Evolutionary conservation across 306 rosid genomes (phyloP).

Genomic region (Begonia fuchsioides): DNA sequence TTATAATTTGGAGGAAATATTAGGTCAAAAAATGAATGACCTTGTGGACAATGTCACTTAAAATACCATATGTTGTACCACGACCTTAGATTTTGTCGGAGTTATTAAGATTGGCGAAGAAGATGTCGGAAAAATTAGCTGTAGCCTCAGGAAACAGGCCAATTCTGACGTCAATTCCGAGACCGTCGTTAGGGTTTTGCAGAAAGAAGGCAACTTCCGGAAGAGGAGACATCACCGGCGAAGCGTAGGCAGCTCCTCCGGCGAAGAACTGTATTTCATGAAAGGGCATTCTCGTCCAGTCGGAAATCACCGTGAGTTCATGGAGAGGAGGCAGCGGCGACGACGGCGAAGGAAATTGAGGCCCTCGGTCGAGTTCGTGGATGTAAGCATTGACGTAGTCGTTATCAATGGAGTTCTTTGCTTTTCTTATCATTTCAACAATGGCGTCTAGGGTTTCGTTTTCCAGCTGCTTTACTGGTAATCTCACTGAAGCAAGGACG

Average conservation of each 20-base stretch:
- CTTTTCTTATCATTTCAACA: conserved; percentile 33
- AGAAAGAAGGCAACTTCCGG: conserved; percentile 46
- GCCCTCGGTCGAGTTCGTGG: conserved; percentile 33
- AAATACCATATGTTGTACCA: too few species aligned
- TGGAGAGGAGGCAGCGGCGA: conserved; percentile 44
- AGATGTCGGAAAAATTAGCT: conserved; percentile 26
- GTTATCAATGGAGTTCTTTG: conserved; percentile 33
- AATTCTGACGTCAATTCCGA: conserved; percentile 38
- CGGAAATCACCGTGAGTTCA: conserved; percentile 60
- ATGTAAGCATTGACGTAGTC: conserved; percentile 36
- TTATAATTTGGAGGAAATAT: too few species aligned
- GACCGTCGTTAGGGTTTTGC: conserved; percentile 33
- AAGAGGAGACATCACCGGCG: conserved; percentile 46
- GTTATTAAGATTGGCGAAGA: conserved; percentile 5
- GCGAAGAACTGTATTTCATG: conserved; percentile 36
- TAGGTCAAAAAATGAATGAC: too few species aligned
- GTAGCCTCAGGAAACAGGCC: conserved; percentile 21
- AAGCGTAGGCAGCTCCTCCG: conserved; percentile 34
- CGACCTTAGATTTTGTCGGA: too few species aligned
- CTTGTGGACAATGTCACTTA: too few species aligned
- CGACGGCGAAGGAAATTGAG: background rate
- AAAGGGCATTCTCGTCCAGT: conserved; percentile 77
- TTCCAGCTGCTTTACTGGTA: conserved; percentile 29
- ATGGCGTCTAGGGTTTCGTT: conserved; percentile 20
- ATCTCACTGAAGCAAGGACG: conserved; percentile 53